Conservation (phyloP, 176 grass and related monocot genomes). For the maize (Zea mays) region DNA sequence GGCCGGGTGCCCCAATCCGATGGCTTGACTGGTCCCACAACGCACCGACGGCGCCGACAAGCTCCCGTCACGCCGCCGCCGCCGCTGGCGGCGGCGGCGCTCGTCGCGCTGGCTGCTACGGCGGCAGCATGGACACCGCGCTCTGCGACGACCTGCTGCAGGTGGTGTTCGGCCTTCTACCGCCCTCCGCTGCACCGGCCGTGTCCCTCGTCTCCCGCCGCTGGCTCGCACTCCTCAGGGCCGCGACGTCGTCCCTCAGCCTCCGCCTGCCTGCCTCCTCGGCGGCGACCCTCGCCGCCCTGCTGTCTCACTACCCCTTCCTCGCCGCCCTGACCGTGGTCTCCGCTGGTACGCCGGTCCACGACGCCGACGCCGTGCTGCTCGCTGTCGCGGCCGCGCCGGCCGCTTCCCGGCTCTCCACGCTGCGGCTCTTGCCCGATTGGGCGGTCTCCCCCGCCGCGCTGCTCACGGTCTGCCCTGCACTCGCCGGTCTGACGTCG, state of each 20-base stretch:
- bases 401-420: conserved; percentile 42
- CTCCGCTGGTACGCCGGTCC: not conserved
- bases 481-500: conserved; percentile 53
- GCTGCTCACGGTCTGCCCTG: conserved; percentile 40
- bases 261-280: conserved; percentile 52
- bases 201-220: conserved; percentile 85
- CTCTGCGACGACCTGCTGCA: conserved; percentile 86
- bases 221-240: conserved; percentile 72
- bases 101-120: conserved; percentile 16
- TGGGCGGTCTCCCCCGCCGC: conserved; percentile 53
- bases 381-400: conserved; percentile 50
- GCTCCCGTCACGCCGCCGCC: conserved; percentile 17
- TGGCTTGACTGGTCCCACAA: conserved; percentile 9
- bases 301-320: conserved; percentile 67
- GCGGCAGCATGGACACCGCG: conserved; percentile 49
- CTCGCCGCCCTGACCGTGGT: conserved; percentile 63
- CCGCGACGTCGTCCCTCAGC: conserved; percentile 52
- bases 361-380: conserved; percentile 45
- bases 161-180: conserved; percentile 74
- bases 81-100: not conserved
- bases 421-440: conserved; percentile 57
- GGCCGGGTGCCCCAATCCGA: not conserved
- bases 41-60: conserved; percentile 35
- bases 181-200: conserved; percentile 45
- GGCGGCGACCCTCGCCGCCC: conserved; percentile 39